Conservation (phyloP, 2,329 filamentous ascomycete species). For the Calonectria honghensis region DNA sequence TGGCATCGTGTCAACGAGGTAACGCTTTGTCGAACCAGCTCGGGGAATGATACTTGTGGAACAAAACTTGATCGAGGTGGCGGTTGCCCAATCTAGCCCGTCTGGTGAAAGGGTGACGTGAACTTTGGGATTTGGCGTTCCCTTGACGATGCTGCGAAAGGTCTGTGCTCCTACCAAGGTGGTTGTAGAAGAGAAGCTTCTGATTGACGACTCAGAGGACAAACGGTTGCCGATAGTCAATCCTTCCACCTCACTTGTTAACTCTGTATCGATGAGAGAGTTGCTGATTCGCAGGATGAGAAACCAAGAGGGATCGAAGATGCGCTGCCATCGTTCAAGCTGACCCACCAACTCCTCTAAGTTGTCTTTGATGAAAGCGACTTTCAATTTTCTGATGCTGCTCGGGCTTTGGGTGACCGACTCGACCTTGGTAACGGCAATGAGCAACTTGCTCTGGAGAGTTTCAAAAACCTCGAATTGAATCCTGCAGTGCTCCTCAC, state of each 20-base stretch:
- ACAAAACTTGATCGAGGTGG: conserved; percentile 32
- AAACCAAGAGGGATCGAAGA: conserved; percentile 50
- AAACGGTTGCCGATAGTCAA: neutral
- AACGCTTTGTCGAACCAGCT: conserved; percentile 44
- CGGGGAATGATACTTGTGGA: conserved; percentile 54
- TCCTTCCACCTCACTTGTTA: conserved; percentile 24
- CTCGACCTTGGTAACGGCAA: conserved; percentile 13
- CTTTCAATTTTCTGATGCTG: conserved; percentile 39
- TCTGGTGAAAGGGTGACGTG: conserved; percentile 19
- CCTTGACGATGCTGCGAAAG: conserved; percentile 21
- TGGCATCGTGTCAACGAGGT: conserved; percentile 50
- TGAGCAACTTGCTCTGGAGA: conserved; percentile 30
- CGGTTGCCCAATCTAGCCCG: conserved; percentile 28
- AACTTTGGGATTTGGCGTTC: neutral
- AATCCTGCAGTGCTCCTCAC: conserved; percentile 31
- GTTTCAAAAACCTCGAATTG: conserved; percentile 38
- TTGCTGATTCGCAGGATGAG: conserved; percentile 49
- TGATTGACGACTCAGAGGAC: neutral
- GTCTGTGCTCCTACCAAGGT: conserved; percentile 14
- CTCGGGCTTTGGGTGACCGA: neutral
- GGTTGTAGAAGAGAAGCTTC: neutral
- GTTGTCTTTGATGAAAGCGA: conserved; percentile 40
- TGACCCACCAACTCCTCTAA: conserved; percentile 47
- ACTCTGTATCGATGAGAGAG: conserved; percentile 42
- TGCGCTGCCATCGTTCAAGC: conserved; percentile 51